Base-by-base conservation (phyloP, 2,329 filamentous ascomycete genomes). In the Neonectria sp. region DNA sequence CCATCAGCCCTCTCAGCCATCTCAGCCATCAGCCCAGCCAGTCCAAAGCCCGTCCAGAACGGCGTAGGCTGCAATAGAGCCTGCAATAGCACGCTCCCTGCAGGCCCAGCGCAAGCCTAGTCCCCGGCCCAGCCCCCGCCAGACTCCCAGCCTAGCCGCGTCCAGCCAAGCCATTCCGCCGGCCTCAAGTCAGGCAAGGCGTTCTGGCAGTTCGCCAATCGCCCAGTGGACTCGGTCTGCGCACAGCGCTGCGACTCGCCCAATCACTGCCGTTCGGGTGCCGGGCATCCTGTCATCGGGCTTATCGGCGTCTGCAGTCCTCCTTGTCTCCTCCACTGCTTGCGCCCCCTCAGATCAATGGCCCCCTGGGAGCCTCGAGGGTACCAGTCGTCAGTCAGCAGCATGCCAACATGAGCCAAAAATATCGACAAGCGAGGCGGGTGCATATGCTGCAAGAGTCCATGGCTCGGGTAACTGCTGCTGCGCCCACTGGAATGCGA, bases 141-240 rank as follows among this genome's bases (percentile, higher is more conserved):
- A 73, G 65, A 71, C 66, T 71, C 65, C 58, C 62, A 68, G 61
- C 63, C 73, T 66, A 71, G 63, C 63, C 43, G 49, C 60, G 68
- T 70, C 71, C 67, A 67, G 70, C 55, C 69, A 69, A 68, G 65
- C 72, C 62, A 59, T 63, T 21, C 51, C 24, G 37, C 67, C 57
- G 63, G 59, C 63, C 60, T 68, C 55, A 59, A 68, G 43, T 65
- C 66, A 65, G 66, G 66, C 33, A 59, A 68, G 66, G 66, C 66
- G 52, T 68, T 65, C 49, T 68, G 55, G 64, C 48, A 49, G 53
- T 63, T 67, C 55, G 60, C 64, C 55, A 60, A 60, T 59, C 55
- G 65, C 60, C 65, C 48, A 24, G 55, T 55, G 53, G 25, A 52
- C 53, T 57, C 53, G 58, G 60, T 35, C 40, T 62, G 51, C 59